These are phyloP conservation scores for Lindgomyces ingoldianus DNA, from an alignment of 495 filamentous ascomycete genomes.

Conservation along the genomic window DNA sequence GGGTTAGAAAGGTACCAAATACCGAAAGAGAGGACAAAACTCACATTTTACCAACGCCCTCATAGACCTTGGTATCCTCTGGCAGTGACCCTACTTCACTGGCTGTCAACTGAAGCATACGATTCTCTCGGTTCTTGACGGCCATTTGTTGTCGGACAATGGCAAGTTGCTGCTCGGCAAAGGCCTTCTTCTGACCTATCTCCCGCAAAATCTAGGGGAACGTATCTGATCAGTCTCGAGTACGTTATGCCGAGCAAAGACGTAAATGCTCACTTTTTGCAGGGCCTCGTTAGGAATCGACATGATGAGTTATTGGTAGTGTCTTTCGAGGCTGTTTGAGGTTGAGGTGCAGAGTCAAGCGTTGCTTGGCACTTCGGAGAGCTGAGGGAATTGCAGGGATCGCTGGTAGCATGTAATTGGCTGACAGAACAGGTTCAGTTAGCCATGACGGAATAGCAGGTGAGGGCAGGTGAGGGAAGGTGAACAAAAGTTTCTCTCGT, in stretches of 20 bases:
- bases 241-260: not conserved
- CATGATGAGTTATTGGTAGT: constrained; percentile 58
- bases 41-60: constrained; percentile 96
- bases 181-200: constrained; percentile 84
- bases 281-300: constrained; percentile 94
- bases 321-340: not conserved
- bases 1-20: constrained; percentile 9
- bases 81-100: constrained; percentile 78
- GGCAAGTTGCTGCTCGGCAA: constrained; percentile 88
- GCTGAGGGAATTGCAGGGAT: not conserved
- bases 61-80: constrained; percentile 80
- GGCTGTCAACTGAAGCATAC: constrained; percentile 83
- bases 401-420: not conserved
- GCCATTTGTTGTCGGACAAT: constrained; percentile 84
- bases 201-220: constrained; percentile 79
- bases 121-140: constrained; percentile 82
- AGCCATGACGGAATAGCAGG: not conserved
- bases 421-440: not conserved
- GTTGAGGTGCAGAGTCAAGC: not conserved
- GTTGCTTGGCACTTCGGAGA: not conserved
- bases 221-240: not conserved
- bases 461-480: not conserved
- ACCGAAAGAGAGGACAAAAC: constrained; percentile 39
- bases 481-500: not conserved
- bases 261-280: constrained; percentile 68